A percentile compares a stretch with the other conserved stretches of the same genome.
phyloP scores from a whole-genome alignment of 1,284 basidiomycete species.

The Singerocomus inundabilis region DNA sequence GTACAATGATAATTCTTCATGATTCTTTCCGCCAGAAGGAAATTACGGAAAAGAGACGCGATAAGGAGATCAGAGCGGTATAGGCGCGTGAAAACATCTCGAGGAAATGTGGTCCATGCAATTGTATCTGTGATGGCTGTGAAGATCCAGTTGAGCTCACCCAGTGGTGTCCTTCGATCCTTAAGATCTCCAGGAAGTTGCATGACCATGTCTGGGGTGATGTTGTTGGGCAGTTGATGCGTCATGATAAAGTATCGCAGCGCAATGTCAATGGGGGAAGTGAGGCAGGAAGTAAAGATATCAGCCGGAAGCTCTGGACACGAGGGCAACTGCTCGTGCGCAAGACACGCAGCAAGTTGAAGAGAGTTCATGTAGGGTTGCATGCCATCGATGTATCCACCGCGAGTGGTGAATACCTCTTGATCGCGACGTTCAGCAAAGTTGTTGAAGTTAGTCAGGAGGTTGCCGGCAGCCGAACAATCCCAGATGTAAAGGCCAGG shows the following conservation, averaged over 20 bases:
- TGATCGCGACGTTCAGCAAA: slow-evolving; percentile 86
- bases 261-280: slow-evolving; percentile 97
- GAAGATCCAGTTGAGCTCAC: slow-evolving; percentile 99
- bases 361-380: slow-evolving; percentile 87
- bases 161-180: slow-evolving; percentile 92
- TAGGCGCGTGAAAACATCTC: slow-evolving; percentile 89
- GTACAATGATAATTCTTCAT: slow-evolving; percentile 99
- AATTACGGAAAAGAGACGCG: slow-evolving; percentile 95
- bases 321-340: slow-evolving; percentile 90
- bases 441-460: slow-evolving; percentile 88
- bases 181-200: slow-evolving; percentile 96
- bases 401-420: slow-evolving; percentile 63
- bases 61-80: slow-evolving; percentile 97
- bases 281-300: slow-evolving; percentile 96
- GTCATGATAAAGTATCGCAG: slow-evolving; percentile 93
- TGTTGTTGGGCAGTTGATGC: slow-evolving; percentile 76
- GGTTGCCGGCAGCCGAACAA: slow-evolving; percentile 93
- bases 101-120: slow-evolving; percentile 96
- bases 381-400: slow-evolving; percentile 58
- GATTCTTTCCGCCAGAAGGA: slow-evolving; percentile 93
- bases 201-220: slow-evolving; percentile 90
- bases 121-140: slow-evolving; percentile 99
- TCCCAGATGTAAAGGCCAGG: slow-evolving; percentile 99
- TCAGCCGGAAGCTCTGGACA: slow-evolving; percentile 97
- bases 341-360: slow-evolving; percentile 92